Conservation (phyloP, 129 eudicot genomes). For the Oenanthe sinensis region DNA sequence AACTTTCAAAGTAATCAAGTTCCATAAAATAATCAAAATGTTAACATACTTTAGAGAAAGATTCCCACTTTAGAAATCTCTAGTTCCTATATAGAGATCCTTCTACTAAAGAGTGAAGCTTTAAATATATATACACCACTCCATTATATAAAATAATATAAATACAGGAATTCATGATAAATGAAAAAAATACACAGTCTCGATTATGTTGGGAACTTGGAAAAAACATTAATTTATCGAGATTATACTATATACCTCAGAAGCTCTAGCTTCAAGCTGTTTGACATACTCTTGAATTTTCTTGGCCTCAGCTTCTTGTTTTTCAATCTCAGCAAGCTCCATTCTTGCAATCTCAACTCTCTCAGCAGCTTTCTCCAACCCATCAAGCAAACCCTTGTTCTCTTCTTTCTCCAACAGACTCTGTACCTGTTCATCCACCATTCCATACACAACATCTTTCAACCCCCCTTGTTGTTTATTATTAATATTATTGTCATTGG, state of each 20-base stretch:
- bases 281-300: slow-evolving; percentile 38
- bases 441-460: slow-evolving; percentile 52
- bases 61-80: neutral
- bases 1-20: neutral
- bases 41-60: neutral
- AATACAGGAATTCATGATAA: too few species aligned
- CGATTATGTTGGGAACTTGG: neutral
- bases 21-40: neutral
- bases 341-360: slow-evolving; percentile 73
- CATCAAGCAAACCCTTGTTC: slow-evolving; percentile 66
- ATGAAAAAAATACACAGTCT: too few species aligned
- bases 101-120: neutral
- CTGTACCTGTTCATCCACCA: slow-evolving; percentile 68
- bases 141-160: too few species aligned
- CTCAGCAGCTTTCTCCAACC: slow-evolving; percentile 42
- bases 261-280: slow-evolving; percentile 52
- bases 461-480: slow-evolving; percentile 13
- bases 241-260: slow-evolving; percentile 31
- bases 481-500: neutral
- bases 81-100: neutral
- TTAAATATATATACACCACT: neutral
- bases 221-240: neutral
- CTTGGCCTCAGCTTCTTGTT: slow-evolving; percentile 60
- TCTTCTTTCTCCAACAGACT: slow-evolving; percentile 62
- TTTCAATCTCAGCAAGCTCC: slow-evolving; percentile 67